Evolutionary conservation across 805 yeast species (phyloP).

Genomic region (Saccharomyces mikatae): DNA sequence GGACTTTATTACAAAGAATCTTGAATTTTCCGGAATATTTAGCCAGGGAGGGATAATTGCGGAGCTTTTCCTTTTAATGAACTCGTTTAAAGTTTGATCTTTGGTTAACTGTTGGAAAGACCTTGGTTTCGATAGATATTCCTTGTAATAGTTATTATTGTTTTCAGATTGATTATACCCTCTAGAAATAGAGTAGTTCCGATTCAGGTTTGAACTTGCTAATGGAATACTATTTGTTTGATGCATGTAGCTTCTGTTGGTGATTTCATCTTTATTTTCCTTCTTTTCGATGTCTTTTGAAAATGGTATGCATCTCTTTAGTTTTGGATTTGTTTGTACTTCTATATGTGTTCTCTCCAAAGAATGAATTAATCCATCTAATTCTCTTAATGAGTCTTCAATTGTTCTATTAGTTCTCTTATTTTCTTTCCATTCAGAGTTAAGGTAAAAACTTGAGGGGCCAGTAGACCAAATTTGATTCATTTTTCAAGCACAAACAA

Average conservation of each 20-base stretch:
- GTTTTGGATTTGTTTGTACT: neutral
- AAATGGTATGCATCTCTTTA: neutral
- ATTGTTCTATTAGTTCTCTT: conserved; percentile 3
- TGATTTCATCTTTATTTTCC: neutral
- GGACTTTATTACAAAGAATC: conserved; percentile 49
- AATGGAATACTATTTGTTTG: neutral
- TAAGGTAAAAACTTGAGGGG: neutral
- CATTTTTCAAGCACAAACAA: neutral
- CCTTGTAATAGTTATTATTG: neutral
- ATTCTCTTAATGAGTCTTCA: conserved; percentile 17
- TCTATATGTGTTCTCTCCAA: neutral
- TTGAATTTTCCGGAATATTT: conserved; percentile 28
- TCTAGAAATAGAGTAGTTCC: neutral
- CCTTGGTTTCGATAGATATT: neutral
- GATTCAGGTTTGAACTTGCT: neutral
- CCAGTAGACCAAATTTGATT: neutral
- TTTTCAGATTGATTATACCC: neutral
- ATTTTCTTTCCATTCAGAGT: neutral
- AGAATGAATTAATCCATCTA: conserved; percentile 3
- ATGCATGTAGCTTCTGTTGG: neutral
- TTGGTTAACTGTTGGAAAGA: neutral
- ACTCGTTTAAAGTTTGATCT: neutral
- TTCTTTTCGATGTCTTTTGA: neutral
- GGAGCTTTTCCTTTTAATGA: conserved; percentile 1
- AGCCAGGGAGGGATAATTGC: conserved; percentile 23